Conservation (phyloP, 176 grass and related monocot genomes). For the Juncus inflexus region DNA sequence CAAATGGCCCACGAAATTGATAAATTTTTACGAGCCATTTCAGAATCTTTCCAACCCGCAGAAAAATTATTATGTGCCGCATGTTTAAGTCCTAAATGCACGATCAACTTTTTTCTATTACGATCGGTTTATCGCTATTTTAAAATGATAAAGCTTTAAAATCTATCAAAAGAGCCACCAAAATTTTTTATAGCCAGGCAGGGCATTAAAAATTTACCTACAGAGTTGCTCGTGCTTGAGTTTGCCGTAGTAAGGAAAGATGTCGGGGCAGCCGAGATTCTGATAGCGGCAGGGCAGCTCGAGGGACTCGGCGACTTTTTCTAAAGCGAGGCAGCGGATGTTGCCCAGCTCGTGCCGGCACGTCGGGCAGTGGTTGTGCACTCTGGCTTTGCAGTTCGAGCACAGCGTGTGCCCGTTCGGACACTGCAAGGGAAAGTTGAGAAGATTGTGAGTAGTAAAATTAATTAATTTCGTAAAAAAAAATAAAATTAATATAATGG, state of each 20-base stretch:
- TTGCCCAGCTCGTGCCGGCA: conserved; percentile 81
- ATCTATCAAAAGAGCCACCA: too few species aligned
- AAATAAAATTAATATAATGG: too few species aligned
- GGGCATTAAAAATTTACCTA: background rate
- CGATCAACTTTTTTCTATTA: too few species aligned
- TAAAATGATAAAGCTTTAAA: too few species aligned
- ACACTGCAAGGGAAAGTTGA: conserved; percentile 51
- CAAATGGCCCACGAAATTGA: too few species aligned
- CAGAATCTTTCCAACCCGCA: too few species aligned
- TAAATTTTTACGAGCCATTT: too few species aligned
- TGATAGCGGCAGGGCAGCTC: conserved; percentile 76
- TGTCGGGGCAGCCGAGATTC: conserved; percentile 53
- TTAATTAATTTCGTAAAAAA: too few species aligned
- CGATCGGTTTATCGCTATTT: too few species aligned
- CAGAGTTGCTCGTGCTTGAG: conserved; percentile 70
- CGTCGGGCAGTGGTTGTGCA: conserved; percentile 81
- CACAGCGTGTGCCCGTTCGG: conserved; percentile 86
- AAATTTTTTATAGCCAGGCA: too few species aligned
- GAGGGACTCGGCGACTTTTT: conserved; percentile 75
- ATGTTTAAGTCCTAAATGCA: too few species aligned
- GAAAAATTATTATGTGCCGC: too few species aligned
- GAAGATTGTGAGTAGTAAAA: background rate
- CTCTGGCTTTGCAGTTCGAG: conserved; percentile 75
- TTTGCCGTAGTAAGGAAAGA: conserved; percentile 67
- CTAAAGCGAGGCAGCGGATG: conserved; percentile 76